A percentile compares a stretch with the other conserved stretches of the same genome.
Conservation (phyloP, 306 rosid genomes). For the Corylus avellana region DNA sequence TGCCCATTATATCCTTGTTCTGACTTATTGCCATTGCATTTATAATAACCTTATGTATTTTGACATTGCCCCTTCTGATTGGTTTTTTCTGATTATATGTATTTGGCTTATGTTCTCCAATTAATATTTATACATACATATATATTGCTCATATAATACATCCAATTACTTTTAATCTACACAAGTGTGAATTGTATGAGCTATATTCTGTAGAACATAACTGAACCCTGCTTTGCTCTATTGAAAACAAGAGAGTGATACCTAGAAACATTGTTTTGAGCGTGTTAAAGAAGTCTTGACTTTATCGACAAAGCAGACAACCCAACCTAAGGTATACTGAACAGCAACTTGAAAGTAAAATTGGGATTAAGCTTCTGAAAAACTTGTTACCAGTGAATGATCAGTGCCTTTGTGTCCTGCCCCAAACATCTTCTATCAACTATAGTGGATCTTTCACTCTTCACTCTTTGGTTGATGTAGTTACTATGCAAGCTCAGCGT, state of each 20-base stretch:
- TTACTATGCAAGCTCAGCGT: conserved; percentile 94
- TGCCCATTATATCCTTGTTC: conserved; percentile 12
- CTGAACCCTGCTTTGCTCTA: not conserved
- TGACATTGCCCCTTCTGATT: not conserved
- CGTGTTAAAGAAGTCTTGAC: not conserved
- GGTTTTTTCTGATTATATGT: not conserved
- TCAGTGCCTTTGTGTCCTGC: not conserved
- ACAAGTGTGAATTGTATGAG: not conserved
- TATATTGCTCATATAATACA: not conserved
- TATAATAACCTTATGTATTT: not conserved
- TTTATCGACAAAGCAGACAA: not conserved
- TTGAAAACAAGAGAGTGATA: not conserved
- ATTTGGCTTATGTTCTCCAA: not conserved
- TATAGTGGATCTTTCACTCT: conserved; percentile 12
- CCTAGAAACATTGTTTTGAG: not conserved
- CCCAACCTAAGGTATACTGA: not conserved
- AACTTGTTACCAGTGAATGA: conserved; percentile 2
- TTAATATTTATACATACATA: no score
- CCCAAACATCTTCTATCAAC: not conserved
- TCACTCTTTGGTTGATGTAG: conserved; percentile 48
- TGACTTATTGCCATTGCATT: not conserved
- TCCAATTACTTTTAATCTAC: not conserved
- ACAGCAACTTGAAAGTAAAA: not conserved
- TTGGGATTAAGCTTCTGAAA: not conserved
- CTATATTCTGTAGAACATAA: not conserved